Percentiles rank a stretch among this genome's conserved stretches.
Evolutionary conservation across 768 basidiomycete species (phyloP).

Genomic region (Podaxis sp.): DNA sequence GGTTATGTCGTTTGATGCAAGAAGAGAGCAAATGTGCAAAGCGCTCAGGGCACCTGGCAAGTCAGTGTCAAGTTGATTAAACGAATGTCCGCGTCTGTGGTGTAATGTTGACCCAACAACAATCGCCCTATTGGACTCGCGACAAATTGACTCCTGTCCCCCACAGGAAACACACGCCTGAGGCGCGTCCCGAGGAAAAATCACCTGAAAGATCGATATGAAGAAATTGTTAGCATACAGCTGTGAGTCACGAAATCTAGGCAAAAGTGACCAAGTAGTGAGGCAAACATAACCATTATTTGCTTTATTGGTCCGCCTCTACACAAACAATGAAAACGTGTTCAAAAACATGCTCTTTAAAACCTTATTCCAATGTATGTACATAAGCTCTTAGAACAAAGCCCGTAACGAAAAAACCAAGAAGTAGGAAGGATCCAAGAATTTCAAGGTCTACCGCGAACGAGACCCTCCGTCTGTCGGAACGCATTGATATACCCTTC

Average conservation of each 20-base stretch:
- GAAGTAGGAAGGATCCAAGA: not conserved
- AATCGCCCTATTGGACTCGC: not conserved
- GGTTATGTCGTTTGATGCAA: not conserved
- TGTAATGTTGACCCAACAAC: constrained; percentile 10
- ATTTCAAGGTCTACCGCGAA: constrained; percentile 24
- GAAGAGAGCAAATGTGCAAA: not conserved
- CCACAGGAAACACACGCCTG: not conserved
- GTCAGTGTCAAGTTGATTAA: constrained; percentile 10
- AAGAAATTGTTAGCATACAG: constrained; percentile 8
- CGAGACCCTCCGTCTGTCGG: constrained; percentile 74
- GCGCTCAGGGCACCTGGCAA: constrained; percentile 7
- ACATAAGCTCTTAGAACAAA: not conserved
- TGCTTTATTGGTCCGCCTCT: constrained; percentile 4
- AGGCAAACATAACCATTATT: constrained; percentile 17
- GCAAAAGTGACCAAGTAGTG: constrained; percentile 1
- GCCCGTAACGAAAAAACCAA: not conserved
- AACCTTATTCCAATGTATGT: not conserved
- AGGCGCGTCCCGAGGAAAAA: not conserved
- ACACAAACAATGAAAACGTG: constrained; percentile 17
- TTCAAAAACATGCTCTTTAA: not conserved
- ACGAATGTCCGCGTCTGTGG: constrained; percentile 4
- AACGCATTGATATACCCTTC: constrained; percentile 44
- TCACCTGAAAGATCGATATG: constrained; percentile 1
- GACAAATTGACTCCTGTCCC: not conserved
- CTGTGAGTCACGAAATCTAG: constrained; percentile 10